These are phyloP conservation scores for Penicillium arizonense DNA, from an alignment of 495 filamentous ascomycete genomes.

Conservation along the genomic window DNA sequence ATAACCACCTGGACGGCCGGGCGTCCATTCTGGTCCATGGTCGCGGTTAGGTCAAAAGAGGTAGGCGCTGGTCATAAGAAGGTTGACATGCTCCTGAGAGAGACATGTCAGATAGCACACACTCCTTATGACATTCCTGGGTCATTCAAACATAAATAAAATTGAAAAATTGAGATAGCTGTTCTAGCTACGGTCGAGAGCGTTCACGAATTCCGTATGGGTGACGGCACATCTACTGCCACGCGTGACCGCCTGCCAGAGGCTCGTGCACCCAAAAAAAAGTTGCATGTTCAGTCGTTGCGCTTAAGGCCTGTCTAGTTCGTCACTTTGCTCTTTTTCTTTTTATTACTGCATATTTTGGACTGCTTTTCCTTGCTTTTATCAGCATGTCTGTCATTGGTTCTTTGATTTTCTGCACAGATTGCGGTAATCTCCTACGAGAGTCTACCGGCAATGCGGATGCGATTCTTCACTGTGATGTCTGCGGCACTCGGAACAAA, in stretches of 20 bases:
- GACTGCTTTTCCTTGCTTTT: neutral
- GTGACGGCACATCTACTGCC: constrained; percentile 28
- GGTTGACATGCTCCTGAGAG: constrained; percentile 49
- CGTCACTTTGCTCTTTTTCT: constrained; percentile 1
- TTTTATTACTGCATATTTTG: neutral
- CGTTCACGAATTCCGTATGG: constrained; percentile 21
- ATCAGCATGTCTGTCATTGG: constrained; percentile 78
- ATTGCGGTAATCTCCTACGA: constrained; percentile 89
- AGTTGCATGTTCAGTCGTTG: constrained; percentile 7
- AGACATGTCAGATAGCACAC: constrained; percentile 39
- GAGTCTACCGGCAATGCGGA: constrained; percentile 70
- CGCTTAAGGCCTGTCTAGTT: neutral
- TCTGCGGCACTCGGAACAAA: constrained; percentile 81
- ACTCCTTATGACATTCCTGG: constrained; percentile 20
- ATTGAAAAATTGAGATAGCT: neutral
- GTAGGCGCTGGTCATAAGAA: constrained; percentile 41
- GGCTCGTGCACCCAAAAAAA: constrained; percentile 36
- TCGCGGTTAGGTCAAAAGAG: constrained; percentile 27
- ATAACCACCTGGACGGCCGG: constrained; percentile 47
- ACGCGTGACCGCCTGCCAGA: constrained; percentile 34
- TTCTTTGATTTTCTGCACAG: constrained; percentile 88
- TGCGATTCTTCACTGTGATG: constrained; percentile 73
- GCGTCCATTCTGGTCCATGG: constrained; percentile 43
- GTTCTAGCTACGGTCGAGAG: constrained; percentile 12
- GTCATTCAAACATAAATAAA: neutral